Evolutionary conservation across 108 stramenopile genomes (phyloP), one percentile per base, ranked within the genome.

Genomic region (Chaetoceros muelleri): DNA sequence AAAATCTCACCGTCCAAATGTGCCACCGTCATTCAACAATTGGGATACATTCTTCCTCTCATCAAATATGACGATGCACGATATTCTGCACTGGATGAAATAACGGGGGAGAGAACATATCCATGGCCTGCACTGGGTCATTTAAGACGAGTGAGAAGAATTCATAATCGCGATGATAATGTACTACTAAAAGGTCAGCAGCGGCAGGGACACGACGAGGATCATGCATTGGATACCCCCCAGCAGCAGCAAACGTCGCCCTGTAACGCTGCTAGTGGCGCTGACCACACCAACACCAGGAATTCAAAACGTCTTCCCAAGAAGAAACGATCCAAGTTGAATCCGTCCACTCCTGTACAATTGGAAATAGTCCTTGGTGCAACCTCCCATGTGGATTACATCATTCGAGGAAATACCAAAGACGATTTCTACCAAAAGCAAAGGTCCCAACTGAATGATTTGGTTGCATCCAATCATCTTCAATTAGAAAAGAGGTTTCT

Each of bases 401-500:
- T 40, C 13, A 10, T 40, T 40, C 8, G 8, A 40, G 34, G 13
- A 40, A 5, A 5, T 40, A 40, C 8, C 13, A 13, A 10, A 40
- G 34, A 40, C 13, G n/a, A n/a, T n/a, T n/a, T n/a, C n/a, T n/a
- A n/a, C n/a, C 34, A 5, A 40, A 13, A 40, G 13, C 5, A 5
- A 40, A 40, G 34, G 13, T 5, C 5, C 13, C 5, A 40, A 40
- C 13, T 40, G 34, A 5, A 40, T 10, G 13, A 40, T 40, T 13
- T 40, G 8, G 13, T 40, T 5, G 13, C 5, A 10, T 5, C 34
- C 34, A 40, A 40, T 40, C 48, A 60, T 2, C 24, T 60, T 8
- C 1, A 60, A 28, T 18, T 45, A 30, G 53, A 45, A 28, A 53
- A 20, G 8, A 20, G 44, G n/a, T 3, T 53, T 18, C 65, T 89